Evolutionary conservation across 257 asterid species (phyloP), one percentile per base, ranked within the genome.

Genomic region (Salvia miltiorrhiza): DNA sequence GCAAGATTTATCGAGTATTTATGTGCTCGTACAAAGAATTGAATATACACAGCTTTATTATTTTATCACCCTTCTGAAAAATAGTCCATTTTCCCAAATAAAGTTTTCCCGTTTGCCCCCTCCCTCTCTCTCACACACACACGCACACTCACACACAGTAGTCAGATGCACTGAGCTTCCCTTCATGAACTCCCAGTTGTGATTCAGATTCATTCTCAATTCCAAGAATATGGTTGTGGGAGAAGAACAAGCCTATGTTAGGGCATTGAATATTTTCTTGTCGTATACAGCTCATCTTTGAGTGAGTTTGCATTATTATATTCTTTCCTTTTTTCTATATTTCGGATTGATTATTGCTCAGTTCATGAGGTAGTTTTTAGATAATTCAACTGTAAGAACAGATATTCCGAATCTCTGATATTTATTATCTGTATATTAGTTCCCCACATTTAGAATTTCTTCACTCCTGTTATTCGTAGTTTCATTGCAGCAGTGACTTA

Each of bases 191-290:
- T 20, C 33, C 20, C 74, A 49, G 70, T 53, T 49, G 70, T 77
- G 71, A 49, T 78, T 72, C 49, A 44, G 30, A 41, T 63, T 48
- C n/a, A 24, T 66, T 67, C 17, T 48, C 35, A 12, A 26, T 70
- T 65, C 70, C 79, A 76, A 41, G 65, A 54, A 37, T 67, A 79
- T 77, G 76, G 33, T 16, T 73, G 65, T 37, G 67, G 67, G 58
- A 17, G 69, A 65, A 74, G 63, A 65, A 5, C 37, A 32, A 28
- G 23, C 14, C 67, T 72, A 63, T 28, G 32, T 48, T 74, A 66
- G 90, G 85, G 79, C 70, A 83, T 80, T 70, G 68, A 57, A 64
- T 17, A 28, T 69, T 71, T 33, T 75, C 66, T 20, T 72, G 37
- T 65, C 44, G 70, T 68, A 58, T 30, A 56, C 52, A 63, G 80